Conservation (phyloP, 345 rosid species). For the Gossypium stocksii region DNA sequence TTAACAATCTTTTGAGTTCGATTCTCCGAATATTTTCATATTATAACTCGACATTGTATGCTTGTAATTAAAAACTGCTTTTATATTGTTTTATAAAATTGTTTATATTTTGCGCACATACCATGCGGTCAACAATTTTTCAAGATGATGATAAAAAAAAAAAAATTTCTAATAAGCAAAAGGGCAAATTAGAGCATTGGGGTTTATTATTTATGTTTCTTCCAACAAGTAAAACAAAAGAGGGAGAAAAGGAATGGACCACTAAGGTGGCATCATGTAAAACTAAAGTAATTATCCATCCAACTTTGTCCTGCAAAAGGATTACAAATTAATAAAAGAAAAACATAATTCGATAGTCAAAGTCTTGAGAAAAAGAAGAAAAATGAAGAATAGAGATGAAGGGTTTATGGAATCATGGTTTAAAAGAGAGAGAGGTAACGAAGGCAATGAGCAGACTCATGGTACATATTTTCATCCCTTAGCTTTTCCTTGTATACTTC, state of each 20-base stretch:
- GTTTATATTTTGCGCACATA: no score
- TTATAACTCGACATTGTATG: no score
- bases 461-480: constrained; percentile 54
- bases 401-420: constrained; percentile 49
- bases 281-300: constrained; percentile 76
- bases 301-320: constrained; percentile 49
- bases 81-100: no score
- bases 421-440: constrained; percentile 79
- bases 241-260: constrained; percentile 38
- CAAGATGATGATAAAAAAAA: not conserved
- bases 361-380: not conserved
- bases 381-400: not conserved
- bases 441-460: constrained; percentile 86
- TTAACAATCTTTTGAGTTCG: no score
- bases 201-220: not conserved
- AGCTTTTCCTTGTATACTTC: constrained; percentile 85
- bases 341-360: not conserved
- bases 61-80: no score
- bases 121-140: not conserved
- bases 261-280: constrained; percentile 84
- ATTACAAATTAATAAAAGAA: not conserved
- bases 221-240: not conserved
- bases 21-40: no score
- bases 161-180: not conserved
- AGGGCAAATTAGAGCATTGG: not conserved